These are phyloP conservation scores for Apophysomyces ossiformis DNA, from an alignment of 371 early-diverging fungal species.

Conservation along the genomic window DNA sequence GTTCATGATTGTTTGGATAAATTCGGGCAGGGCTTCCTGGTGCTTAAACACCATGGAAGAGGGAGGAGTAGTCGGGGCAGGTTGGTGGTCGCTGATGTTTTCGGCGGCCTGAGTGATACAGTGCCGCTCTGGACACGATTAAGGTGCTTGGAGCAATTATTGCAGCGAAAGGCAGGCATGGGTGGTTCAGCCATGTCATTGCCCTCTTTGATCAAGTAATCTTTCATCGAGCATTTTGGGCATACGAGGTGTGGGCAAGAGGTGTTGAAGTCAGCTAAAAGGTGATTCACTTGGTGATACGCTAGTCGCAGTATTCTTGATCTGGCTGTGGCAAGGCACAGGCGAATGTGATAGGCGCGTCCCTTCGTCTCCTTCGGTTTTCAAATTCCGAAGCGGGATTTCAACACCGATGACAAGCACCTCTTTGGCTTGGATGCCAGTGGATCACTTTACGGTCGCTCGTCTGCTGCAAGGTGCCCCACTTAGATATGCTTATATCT, in stretches of 20 bases:
- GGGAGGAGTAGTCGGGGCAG: not conserved
- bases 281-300: too few species aligned
- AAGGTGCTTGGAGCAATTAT: not conserved
- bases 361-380: too few species aligned
- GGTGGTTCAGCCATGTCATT: not conserved
- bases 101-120: not conserved
- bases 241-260: not conserved
- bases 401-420: too few species aligned
- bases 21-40: not conserved
- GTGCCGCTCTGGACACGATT: not conserved
- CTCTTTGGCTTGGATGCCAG: too few species aligned
- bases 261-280: not conserved
- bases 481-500: too few species aligned
- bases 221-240: not conserved
- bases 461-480: too few species aligned
- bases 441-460: too few species aligned
- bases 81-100: not conserved
- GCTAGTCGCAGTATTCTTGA: too few species aligned
- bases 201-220: not conserved
- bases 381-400: too few species aligned
- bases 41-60: not conserved
- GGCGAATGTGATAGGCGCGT: too few species aligned
- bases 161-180: not conserved
- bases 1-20: not conserved
- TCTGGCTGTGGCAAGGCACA: too few species aligned